A percentile compares a stretch with the other conserved stretches of the same genome.
phyloP scores from a whole-genome alignment of 2,329 filamentous ascomycete genomes.

The Beauveria sp. region DNA sequence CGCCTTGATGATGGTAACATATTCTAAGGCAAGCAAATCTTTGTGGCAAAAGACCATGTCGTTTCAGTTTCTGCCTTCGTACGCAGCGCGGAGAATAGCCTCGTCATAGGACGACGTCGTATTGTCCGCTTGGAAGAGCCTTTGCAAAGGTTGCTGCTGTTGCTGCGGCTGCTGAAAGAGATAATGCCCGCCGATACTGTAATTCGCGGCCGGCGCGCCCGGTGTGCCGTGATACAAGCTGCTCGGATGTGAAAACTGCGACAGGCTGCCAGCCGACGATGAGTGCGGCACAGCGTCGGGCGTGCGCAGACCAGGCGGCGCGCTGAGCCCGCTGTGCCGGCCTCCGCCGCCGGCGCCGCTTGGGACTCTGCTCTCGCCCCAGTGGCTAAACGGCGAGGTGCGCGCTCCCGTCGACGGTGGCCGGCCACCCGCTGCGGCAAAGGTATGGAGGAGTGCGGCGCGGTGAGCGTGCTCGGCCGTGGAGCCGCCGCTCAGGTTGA shows the following conservation, averaged over 20 bases:
- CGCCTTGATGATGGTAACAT: background rate
- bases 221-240: constrained; percentile 45
- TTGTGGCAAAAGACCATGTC: too few species aligned
- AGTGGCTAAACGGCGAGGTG: constrained; percentile 25
- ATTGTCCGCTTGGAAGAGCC: constrained; percentile 25
- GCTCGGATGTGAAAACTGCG: constrained; percentile 40
- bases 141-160: constrained; percentile 14
- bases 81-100: constrained; percentile 27
- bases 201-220: background rate
- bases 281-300: constrained; percentile 14
- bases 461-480: constrained; percentile 25
- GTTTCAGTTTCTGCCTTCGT: constrained; percentile 21
- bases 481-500: constrained; percentile 13
- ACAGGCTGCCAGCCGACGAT: constrained; percentile 20
- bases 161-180: background rate
- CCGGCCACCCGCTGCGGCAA: constrained; percentile 15
- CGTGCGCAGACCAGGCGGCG: constrained; percentile 16
- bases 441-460: constrained; percentile 29
- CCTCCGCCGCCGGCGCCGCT: constrained; percentile 11
- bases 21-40: too few species aligned
- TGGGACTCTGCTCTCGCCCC: constrained; percentile 17
- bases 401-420: constrained; percentile 15
- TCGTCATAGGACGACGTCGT: constrained; percentile 29
- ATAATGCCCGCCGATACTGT: background rate
- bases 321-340: constrained; percentile 16